Conservation (phyloP, 2,329 filamentous ascomycete species). For the Fusarium pseudoanthophilum region DNA sequence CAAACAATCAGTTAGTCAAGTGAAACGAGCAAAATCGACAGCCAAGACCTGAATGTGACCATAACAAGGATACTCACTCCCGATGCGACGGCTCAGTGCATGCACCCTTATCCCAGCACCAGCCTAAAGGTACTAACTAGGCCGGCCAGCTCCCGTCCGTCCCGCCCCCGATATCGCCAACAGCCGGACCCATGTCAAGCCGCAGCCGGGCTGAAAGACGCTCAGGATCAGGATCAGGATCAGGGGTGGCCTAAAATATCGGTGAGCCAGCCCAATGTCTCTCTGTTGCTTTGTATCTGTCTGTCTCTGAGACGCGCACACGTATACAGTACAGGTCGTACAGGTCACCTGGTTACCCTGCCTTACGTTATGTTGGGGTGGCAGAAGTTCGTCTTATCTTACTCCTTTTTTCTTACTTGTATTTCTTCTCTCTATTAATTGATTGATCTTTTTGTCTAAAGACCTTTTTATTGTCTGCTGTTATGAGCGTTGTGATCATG, state of each 20-base stretch:
- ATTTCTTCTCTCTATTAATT: neutral
- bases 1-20: neutral
- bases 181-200: slow-evolving; percentile 12
- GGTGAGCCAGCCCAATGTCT: slow-evolving; percentile 25
- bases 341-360: neutral
- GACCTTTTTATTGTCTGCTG: too few relatives aligned
- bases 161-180: slow-evolving; percentile 35
- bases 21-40: neutral
- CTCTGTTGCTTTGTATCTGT: neutral
- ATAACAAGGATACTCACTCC: neutral
- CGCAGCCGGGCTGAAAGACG: slow-evolving; percentile 21
- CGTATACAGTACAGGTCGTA: slow-evolving; percentile 4
- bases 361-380: neutral
- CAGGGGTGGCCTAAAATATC: slow-evolving; percentile 25
- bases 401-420: neutral
- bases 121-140: neutral
- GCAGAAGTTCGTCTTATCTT: neutral
- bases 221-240: slow-evolving; percentile 5
- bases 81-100: slow-evolving; percentile 9
- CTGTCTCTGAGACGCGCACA: neutral
- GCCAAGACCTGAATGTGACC: neutral
- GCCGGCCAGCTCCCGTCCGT: neutral
- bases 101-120: neutral
- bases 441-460: neutral
- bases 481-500: neutral